phyloP scores from a whole-genome alignment of 1,284 basidiomycete species.

The Ceratobasidium sp. region DNA sequence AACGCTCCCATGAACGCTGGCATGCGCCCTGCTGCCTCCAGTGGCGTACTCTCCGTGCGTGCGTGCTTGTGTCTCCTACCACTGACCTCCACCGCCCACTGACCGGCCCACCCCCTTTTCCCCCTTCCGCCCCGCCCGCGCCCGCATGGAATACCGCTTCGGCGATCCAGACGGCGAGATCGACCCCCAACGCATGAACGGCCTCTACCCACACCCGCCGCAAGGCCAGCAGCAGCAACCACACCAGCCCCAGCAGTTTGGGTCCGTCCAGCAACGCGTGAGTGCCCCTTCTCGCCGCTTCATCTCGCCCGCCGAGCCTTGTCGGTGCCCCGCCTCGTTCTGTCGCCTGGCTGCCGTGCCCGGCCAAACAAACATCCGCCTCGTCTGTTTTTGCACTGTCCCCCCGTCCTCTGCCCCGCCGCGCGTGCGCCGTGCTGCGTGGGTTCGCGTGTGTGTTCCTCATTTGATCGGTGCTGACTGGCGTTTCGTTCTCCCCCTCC shows the following conservation, averaged over 20 bases:
- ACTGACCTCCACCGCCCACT: background rate
- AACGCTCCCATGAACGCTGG: constrained; percentile 10
- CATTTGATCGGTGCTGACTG: constrained; percentile 27
- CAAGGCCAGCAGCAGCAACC: background rate
- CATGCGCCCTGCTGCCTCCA: constrained; percentile 12
- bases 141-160: constrained; percentile 6
- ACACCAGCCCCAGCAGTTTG: background rate
- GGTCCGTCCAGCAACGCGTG: constrained; percentile 1
- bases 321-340: no score
- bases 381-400: background rate
- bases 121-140: no score
- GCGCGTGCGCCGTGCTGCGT: background rate
- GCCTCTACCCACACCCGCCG: background rate
- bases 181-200: constrained; percentile 13
- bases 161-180: constrained; percentile 16
- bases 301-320: constrained; percentile 6
- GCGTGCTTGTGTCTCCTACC: background rate
- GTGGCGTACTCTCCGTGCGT: background rate
- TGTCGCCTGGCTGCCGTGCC: background rate
- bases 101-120: no score
- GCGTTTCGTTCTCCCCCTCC: background rate
- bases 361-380: background rate
- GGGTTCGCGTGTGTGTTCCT: constrained; percentile 11
- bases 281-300: background rate
- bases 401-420: background rate